Evolutionary conservation across 2,329 filamentous ascomycete genomes (phyloP), one percentile per base, ranked within the genome.

Genomic region (Sarocladium strictum): DNA sequence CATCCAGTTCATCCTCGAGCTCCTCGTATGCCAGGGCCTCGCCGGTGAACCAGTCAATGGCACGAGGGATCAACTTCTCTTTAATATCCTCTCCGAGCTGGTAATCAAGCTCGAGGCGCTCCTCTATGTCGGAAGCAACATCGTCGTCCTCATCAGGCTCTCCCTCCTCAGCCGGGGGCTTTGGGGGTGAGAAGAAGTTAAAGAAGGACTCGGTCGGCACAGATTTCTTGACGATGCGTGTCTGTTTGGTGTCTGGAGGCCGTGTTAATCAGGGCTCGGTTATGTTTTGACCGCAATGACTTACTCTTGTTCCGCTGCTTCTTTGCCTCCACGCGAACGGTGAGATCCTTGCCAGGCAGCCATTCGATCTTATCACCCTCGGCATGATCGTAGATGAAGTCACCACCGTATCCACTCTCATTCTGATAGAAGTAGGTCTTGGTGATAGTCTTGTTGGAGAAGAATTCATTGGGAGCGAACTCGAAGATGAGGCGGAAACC

Each of bases 341-440:
- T 99, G 64, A 99, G 78, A 68, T 99, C 94, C 74, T 96, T 91
- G 65, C 87, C 87, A 10, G 85, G 77, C 76, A 96, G 94, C 94
- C 94, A 99, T 64, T 97, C 87, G 66, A 99, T 96, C 81, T 96
- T 94, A 71, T 96, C 90, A 61, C 95, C 94, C 72, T 99, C 93
- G 56, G 95, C 94, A 69, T 99, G 94, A 71, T 99, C 94, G 71
- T 99, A 99, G 74, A 99, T 97, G 76, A 97, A 99, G 73, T 99
- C 95, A 63, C 94, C 95, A 63, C 93, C 94, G 67, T 99, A 99
- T 57, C 94, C 94, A 65, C 88, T 97, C 82, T 99, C 94, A 69
- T 94, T 95, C 76, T 97, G 93, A 77, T 99, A 99, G 79, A 85
- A 97, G 77, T 99, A 99, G 57, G 93, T 97, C 84, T 99, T 99